Conservation (phyloP, 257 asterid species). For the Coffea eugenioides region DNA sequence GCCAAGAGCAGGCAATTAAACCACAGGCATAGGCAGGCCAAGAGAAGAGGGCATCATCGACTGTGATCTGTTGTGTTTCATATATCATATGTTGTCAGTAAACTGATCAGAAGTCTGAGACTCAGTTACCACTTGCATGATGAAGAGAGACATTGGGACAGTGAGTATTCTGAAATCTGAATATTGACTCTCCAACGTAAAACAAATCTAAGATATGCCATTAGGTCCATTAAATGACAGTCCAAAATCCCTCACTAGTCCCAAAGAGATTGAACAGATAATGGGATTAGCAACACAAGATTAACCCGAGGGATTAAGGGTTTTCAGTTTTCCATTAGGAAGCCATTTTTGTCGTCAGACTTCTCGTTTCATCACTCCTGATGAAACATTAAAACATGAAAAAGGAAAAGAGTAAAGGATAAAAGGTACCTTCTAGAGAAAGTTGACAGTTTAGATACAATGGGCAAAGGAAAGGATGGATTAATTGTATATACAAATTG, state of each 20-base stretch:
- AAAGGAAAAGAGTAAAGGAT: not conserved
- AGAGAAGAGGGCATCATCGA: not conserved
- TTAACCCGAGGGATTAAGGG: not conserved
- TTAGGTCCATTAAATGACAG: slow-evolving; percentile 31
- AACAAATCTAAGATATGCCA: slow-evolving; percentile 41
- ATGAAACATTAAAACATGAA: not conserved
- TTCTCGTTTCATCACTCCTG: not conserved
- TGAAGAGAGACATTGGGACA: slow-evolving; percentile 52
- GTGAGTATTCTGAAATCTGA: slow-evolving; percentile 36
- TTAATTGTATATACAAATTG: no score
- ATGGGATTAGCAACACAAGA: slow-evolving; percentile 5
- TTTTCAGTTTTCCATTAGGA: not conserved
- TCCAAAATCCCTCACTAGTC: slow-evolving; percentile 37
- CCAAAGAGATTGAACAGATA: slow-evolving; percentile 25
- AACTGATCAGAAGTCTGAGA: slow-evolving; percentile 26
- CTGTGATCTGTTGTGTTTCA: slow-evolving; percentile 3
- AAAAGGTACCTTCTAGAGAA: not conserved
- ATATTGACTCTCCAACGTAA: slow-evolving; percentile 25
- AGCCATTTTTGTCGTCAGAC: not conserved
- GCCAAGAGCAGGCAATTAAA: not conserved
- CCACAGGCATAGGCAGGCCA: slow-evolving; percentile 1
- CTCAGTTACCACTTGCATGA: slow-evolving; percentile 39
- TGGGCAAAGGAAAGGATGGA: not conserved
- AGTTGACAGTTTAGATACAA: not conserved
- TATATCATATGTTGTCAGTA: slow-evolving; percentile 29